Conservation (phyloP, 176 grass and related monocot species). For the Triticum timopheevii region DNA sequence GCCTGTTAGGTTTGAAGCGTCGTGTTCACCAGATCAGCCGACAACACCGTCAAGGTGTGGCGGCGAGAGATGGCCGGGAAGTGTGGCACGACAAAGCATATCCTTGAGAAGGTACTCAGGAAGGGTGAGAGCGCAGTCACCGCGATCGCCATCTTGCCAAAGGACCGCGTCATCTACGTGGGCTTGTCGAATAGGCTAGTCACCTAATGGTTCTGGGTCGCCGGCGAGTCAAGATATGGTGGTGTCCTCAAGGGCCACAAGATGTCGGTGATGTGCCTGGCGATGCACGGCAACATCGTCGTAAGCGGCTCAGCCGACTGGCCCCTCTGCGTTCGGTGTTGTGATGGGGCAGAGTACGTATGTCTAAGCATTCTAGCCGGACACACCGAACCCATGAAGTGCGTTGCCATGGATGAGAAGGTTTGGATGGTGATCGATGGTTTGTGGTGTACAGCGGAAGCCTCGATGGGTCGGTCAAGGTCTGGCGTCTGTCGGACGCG, state of each 20-base stretch:
- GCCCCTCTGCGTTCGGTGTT: constrained; percentile 54
- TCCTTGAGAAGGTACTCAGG: constrained; percentile 36
- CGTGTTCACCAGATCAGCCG: constrained; percentile 68
- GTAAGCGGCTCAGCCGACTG: constrained; percentile 57
- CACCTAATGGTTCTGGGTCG: constrained; percentile 41
- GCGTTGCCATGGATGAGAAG: constrained; percentile 49
- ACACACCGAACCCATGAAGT: constrained; percentile 59
- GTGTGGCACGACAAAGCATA: constrained; percentile 20
- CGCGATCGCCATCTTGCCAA: constrained; percentile 35
- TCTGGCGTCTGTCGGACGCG: not conserved
- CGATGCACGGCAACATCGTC: constrained; percentile 37
- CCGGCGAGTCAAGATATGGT: not conserved
- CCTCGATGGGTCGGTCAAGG: constrained; percentile 43
- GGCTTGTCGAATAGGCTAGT: constrained; percentile 65
- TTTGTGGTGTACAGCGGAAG: constrained; percentile 54
- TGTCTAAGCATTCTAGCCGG: constrained; percentile 33
- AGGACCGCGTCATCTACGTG: constrained; percentile 46
- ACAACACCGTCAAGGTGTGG: constrained; percentile 76
- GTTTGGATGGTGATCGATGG: not conserved
- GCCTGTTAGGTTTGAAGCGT: constrained; percentile 42
- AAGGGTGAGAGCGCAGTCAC: constrained; percentile 58
- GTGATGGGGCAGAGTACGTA: constrained; percentile 29
- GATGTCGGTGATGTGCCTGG: constrained; percentile 59
- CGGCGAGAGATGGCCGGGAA: constrained; percentile 21
- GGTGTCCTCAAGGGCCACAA: constrained; percentile 37